phyloP scores from a whole-genome alignment of 2,329 filamentous ascomycete species.

The Fusarium paranaense region DNA sequence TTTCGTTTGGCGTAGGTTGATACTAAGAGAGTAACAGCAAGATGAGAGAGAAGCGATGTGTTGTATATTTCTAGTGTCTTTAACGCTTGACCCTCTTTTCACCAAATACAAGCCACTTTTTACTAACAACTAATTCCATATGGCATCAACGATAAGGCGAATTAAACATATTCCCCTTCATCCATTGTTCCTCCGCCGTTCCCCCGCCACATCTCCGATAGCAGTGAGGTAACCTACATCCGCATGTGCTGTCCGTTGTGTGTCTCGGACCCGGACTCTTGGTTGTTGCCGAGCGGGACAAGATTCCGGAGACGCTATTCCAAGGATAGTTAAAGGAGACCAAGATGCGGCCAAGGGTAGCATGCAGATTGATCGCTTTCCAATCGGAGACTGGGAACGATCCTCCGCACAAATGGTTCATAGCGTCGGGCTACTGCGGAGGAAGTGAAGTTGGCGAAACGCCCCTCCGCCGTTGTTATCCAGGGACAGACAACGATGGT shows the following conservation, averaged over 20 bases:
- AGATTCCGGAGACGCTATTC: not conserved
- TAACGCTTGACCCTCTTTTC: not conserved
- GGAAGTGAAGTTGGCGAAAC: not conserved
- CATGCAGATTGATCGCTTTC: not conserved
- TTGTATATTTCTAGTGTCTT: not conserved
- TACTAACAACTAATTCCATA: not conserved
- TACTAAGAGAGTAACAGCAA: not conserved
- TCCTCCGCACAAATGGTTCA: not conserved
- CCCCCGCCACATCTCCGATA: not conserved
- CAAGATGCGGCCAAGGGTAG: not conserved
- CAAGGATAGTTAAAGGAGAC: not conserved
- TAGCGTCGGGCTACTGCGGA: not conserved
- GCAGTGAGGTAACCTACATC: not conserved
- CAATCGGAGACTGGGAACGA: not conserved
- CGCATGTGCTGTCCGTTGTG: not conserved
- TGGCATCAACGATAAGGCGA: not conserved
- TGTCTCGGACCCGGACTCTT: not conserved
- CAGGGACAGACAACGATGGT: not conserved
- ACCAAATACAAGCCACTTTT: not conserved
- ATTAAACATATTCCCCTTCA: not conserved
- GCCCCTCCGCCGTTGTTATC: not conserved
- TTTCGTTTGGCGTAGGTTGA: not conserved
- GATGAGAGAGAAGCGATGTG: not conserved
- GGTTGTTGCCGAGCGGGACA: not conserved
- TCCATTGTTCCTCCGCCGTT: not conserved